Base-by-base conservation (phyloP, 805 yeast species). In the Starmerella vaccinii region DNA sequence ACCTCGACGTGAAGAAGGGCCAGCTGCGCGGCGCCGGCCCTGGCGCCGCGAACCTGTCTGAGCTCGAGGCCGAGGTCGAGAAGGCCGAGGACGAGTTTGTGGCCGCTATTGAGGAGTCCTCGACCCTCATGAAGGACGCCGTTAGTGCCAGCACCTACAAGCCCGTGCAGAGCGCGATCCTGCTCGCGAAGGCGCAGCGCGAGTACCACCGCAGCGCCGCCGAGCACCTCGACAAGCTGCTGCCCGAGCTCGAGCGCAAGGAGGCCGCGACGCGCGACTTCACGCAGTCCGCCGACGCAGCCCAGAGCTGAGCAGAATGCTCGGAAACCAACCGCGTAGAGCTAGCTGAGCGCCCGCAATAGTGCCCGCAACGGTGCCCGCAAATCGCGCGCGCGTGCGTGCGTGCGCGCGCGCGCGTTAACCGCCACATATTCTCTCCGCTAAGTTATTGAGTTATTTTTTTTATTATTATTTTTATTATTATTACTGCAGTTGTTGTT, bases 51-150 rank as follows among this genome's bases (percentile, higher is more conserved):
- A 80, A 80, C 67, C 82, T 82, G 63, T 86, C 89, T 16, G 80
- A 80, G 46, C 75, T 82, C 53, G 74, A 89, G 61, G 83, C 81
- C 46, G 76, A 79, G 56, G 81, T 86, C 76, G 95, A 86, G 67
- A 77, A 81, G 54, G 80, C 86, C 47, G 95, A 86, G 69, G 95
- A 86, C 62, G 89, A 60, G 62, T 86, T 86, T 65, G 95, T 92
- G 43, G 85, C 84, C 59, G 82, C 89, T 22, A 87, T 87, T 32
- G 95, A 86, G 69, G 92, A 83, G 62, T 92, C 95, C 35, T 86
- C 85, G 49, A 71, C 80, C 35, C 78, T 82, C 53, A 82, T 86
- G 89, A 85, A 81, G 70, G 80, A 81, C 63, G 89, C 83, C 26
- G 76, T 86, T 57, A 80, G 81, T 51, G 73, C 80, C 50, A 79